Evolutionary conservation across 2,329 filamentous ascomycete species (phyloP).

Genomic region (Hymenoscyphus scutula): DNA sequence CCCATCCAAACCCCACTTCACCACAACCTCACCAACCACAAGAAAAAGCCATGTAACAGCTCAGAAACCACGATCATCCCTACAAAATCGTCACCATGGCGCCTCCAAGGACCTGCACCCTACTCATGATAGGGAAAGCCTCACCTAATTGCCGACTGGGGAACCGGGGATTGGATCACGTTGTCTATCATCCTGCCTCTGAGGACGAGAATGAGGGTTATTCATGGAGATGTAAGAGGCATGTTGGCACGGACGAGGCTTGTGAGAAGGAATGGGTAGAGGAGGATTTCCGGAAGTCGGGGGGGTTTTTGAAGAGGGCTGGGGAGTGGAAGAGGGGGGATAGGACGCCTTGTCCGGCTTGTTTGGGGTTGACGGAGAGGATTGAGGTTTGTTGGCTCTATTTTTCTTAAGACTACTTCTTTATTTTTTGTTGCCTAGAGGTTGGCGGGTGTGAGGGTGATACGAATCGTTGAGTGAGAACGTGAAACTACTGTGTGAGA

Average conservation of each 20-base stretch:
- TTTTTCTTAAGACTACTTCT: neutral
- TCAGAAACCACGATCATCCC: neutral
- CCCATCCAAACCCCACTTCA: neutral
- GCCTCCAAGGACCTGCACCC: neutral
- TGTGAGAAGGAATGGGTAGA: neutral
- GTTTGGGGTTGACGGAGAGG: neutral
- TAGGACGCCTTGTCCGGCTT: slow-evolving; percentile 3
- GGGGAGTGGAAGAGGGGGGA: neutral
- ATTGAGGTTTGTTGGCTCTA: neutral
- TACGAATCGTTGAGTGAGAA: neutral
- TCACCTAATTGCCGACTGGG: neutral
- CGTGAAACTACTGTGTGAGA: too few relatives aligned
- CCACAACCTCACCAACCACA: neutral
- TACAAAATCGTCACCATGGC: neutral
- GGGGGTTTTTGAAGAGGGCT: neutral
- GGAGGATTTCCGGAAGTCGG: neutral
- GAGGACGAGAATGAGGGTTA: neutral
- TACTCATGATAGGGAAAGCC: neutral
- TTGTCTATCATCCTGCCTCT: neutral
- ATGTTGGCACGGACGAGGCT: neutral
- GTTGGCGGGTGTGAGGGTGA: neutral
- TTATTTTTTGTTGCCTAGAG: neutral
- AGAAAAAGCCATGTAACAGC: neutral
- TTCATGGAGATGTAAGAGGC: neutral
- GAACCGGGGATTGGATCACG: neutral